Conservation (phyloP, 2,329 filamentous ascomycete genomes). For the Dactylellina drechsleri region DNA sequence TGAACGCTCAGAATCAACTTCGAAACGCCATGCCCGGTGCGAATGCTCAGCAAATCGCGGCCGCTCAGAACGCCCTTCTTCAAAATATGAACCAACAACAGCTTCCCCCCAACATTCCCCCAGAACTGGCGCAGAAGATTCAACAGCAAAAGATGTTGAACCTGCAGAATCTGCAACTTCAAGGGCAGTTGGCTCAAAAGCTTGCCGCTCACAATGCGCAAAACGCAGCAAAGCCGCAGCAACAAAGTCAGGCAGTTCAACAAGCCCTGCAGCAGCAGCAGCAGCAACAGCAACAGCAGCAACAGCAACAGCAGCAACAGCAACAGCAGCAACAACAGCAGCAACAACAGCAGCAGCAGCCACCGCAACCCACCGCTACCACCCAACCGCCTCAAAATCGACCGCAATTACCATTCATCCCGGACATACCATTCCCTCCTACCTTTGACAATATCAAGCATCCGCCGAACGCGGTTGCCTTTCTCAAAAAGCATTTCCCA, state of each 20-base stretch:
- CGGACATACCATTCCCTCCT: slow-evolving; percentile 36
- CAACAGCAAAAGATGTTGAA: slow-evolving; percentile 28
- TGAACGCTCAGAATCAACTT: slow-evolving; percentile 36
- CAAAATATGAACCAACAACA: slow-evolving; percentile 29
- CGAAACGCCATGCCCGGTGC: slow-evolving; percentile 15
- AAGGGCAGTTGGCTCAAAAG: slow-evolving; percentile 10
- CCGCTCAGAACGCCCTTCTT: slow-evolving; percentile 40
- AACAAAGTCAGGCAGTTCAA: neutral
- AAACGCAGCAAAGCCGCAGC: slow-evolving; percentile 4
- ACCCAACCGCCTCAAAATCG: slow-evolving; percentile 4
- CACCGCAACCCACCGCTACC: slow-evolving; percentile 9
- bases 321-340: neutral
- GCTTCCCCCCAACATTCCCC: slow-evolving; percentile 1
- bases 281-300: neutral
- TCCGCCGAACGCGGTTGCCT: slow-evolving; percentile 31
- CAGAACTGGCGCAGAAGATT: slow-evolving; percentile 35
- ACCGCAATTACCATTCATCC: slow-evolving; percentile 26
- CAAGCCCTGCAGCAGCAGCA: no score
- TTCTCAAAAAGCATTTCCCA: slow-evolving; percentile 33
- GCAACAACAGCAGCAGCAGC: neutral
- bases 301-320: neutral
- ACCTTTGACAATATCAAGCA: slow-evolving; percentile 37
- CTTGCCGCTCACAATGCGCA: slow-evolving; percentile 14
- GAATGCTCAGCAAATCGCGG: slow-evolving; percentile 25
- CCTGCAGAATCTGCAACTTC: slow-evolving; percentile 15